Base-by-base conservation (phyloP, 306 rosid genomes). In the Trichosanthes cucumerina region DNA sequence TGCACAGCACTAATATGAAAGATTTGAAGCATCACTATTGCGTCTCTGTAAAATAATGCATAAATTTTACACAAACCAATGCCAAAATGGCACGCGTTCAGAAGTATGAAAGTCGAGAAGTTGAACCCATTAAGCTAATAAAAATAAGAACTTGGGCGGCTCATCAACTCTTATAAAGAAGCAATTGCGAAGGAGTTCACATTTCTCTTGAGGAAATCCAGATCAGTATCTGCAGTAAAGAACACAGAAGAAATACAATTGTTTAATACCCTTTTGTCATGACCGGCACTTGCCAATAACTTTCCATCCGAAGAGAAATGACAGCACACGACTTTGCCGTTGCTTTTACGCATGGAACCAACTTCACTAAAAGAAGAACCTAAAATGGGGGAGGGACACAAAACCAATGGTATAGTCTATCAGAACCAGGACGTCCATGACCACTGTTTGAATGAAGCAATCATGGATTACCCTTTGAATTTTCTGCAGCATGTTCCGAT, bases 251-350 rank as follows among this genome's bases (percentile, higher is more conserved):
- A 76, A 19, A 38, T 76, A 36, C 79, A 76, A 76, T 54, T 54
- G 47, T 49, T 43, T 34, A 47, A 79, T 90, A 94, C 98, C 98
- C 91, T 94, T 85, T 92, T 92, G 91, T 94, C 98, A 85, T 94
- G 98, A 65, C 98, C 98, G 70, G 96, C 96, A 87, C 98, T 92
- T 68, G 98, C 98, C 78, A 94, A 85, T 76, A 94, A 63, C 80
- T 94, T 94, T 69, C 98, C 98, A 88, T 94, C 98, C 52, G 98
- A 90, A 73, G 98, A 94, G 87, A 94, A 94, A 86, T 94, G 96
- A 76, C 98, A 94, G 86, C 94, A 92, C 73, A 85, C 91, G 85
- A 94, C 97, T 89, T 94, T 90, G 83, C 88, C 83, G 76, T 83
- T 92, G 85, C 96, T 90, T 86, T 88, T 89, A 80, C 97, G 89